Base-by-base conservation (phyloP, 1,284 basidiomycete genomes). In the Ustilago esculenta region DNA sequence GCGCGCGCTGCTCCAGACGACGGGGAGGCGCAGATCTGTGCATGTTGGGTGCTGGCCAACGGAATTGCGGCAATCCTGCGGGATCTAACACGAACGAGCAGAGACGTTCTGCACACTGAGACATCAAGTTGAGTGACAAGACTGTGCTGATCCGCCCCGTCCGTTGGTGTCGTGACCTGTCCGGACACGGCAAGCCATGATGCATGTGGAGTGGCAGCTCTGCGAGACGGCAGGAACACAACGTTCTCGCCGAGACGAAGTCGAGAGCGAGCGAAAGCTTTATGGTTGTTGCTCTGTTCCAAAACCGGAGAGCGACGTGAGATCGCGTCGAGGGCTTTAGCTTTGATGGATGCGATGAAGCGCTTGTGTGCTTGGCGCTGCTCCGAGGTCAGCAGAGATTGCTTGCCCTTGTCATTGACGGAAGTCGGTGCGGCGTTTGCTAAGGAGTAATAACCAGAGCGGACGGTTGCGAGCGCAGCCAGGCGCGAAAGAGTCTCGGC, bases 301-400 rank as follows among this genome's bases (percentile, higher is more conserved):
- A 18, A 1, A 8, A 32, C 39, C 12, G 40, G 15, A n/a, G 17
- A 21, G 12, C 29, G 37, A 0, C 5, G 21, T 8, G 25, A 33
- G 4, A 65, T 32, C 6, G 15, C 24, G 21, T 54, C 46, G 42
- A 50, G 14, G 17, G 29, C 8, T 17, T 47, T 58, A 8, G 42
- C 18, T 18, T 39, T 54, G 37, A 54, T 14, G 8, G 61, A 35
- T 9, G 46, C 29, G 41, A 54, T 46, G 37, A 58, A 65, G 33
- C 50, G 47, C 27, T 39, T 46, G 42, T 65, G 54, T 17, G 55
- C 61, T 34, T 46, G 17, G 7, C 42, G 44, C 33, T 66, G 56
- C n/a, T 55, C 42, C 9, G 39, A 43, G n/a, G 63, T 51, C 8
- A 66, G 30, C 9, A 25, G n/a, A 12, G 56, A 24, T 18, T 18